Evolutionary conservation across 2,329 filamentous ascomycete genomes (phyloP).

Genomic region (Akanthomyces muscarius): DNA sequence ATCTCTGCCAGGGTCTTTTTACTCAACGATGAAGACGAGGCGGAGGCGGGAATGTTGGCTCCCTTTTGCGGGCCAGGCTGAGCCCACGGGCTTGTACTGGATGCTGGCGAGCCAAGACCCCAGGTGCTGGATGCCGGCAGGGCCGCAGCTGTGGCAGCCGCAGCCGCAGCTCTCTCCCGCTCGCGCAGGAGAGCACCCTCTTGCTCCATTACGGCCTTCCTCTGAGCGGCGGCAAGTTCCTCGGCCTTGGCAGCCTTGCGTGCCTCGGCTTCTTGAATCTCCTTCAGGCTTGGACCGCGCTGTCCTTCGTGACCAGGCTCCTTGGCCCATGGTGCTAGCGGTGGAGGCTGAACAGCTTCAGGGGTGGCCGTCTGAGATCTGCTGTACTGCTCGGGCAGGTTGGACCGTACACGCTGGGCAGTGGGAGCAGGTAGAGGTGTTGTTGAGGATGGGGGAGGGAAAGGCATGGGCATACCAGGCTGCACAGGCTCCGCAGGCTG

Average conservation of each 20-base stretch:
- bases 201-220: slow-evolving; percentile 75
- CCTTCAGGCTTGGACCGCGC: slow-evolving; percentile 87
- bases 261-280: slow-evolving; percentile 94
- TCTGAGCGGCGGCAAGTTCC: slow-evolving; percentile 71
- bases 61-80: slow-evolving; percentile 55
- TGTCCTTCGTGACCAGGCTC: slow-evolving; percentile 66
- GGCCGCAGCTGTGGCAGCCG: slow-evolving; percentile 63
- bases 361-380: slow-evolving; percentile 78
- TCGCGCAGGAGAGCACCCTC: slow-evolving; percentile 60
- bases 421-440: slow-evolving; percentile 86
- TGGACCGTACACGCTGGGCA: slow-evolving; percentile 78
- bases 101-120: slow-evolving; percentile 73
- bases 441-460: slow-evolving; percentile 66
- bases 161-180: slow-evolving; percentile 54
- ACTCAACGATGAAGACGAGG: slow-evolving; percentile 30
- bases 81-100: slow-evolving; percentile 62
- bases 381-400: slow-evolving; percentile 70
- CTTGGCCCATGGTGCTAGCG: slow-evolving; percentile 92
- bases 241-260: slow-evolving; percentile 88
- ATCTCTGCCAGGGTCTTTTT: slow-evolving; percentile 96
- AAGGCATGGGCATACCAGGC: slow-evolving; percentile 70
- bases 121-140: slow-evolving; percentile 86
- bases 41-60: slow-evolving; percentile 19
- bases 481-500: slow-evolving; percentile 52
- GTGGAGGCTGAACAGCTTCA: slow-evolving; percentile 56